Evolutionary conservation across 345 rosid species (phyloP), one percentile per base, ranked within the genome.

Genomic region (Camelina sativa): DNA sequence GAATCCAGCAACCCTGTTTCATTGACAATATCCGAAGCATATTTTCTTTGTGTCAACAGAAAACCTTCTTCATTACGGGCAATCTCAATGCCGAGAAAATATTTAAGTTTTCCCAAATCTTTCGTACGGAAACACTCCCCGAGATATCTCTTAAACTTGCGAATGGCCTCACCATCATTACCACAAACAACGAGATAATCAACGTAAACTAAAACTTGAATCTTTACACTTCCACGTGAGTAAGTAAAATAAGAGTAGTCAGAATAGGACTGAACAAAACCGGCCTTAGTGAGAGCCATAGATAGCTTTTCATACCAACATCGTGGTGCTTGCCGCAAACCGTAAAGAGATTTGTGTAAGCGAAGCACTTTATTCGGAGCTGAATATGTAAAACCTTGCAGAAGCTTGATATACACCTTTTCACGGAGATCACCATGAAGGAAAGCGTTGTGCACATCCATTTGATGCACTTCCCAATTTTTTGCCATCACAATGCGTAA

Each of bases 161-260:
- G 38, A 1, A n/a, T 11, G 0, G 0, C 2, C 1, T 0, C 40
- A 0, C 7, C 0, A 8, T 57, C 0, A 4, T 32, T 56, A 0
- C 62, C 62, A 4, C 22, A 30, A 7, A 56, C 32, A 0, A 56
- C 0, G 0, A 56, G 1, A n/a, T 56, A 20, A 30, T 56, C 62
- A 0, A 56, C 62, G 1, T 56, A 56, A 0, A 56, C 4, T 0
- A 56, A 2, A 0, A 57, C 41, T 0, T 13, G 6, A 0, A 57
- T 0, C 2, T 15, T 22, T 0, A 57, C 19, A 0, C 20, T 20
- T 0, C 4, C 6, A 1, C 20, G 40, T 0, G 62, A 3, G 0
- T 1, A 8, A 0, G 3, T 30, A 0, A 56, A 30, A 0, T 32
- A 3, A 0, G 62, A 56, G 19, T 56, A 56, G 0, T 56, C 62